Evolutionary conservation across 2,329 filamentous ascomycete genomes (phyloP), one percentile per base, ranked within the genome.

Genomic region (Coniochaeta pulveracea): DNA sequence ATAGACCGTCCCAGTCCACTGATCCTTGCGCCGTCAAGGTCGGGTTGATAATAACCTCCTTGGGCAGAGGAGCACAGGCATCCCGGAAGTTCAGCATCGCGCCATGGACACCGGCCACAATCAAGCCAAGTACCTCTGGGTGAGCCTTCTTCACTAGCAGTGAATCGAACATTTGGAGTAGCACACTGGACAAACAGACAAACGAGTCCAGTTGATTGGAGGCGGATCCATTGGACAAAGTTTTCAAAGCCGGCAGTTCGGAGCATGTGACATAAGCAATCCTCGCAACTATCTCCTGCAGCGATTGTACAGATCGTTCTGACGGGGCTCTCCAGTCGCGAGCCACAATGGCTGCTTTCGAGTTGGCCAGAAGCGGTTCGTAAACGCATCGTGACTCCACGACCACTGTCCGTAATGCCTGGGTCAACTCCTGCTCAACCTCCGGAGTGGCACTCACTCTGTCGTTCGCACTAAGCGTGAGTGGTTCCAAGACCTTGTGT

Each of bases 231-330:
- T n/a, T n/a, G n/a, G n/a, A n/a, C n/a, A n/a, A n/a, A n/a, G 8
- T 26, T 14, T 3, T 34, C 23, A 23, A 43, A 57, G 10, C 47
- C 37, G n/a, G 64, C 41, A 1, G 57, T 25, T 58, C 51, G 2
- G 64, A 68, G 44, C 64, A 69, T 18, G 64, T 64, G 30, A 73
- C 54, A 34, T 61, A 66, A 3, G 63, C 63, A 3, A 75, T 42
- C 2, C 64, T 55, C 8, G 57, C 54, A 4, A 65, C 52, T 3
- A 68, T 49, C 18, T 54, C 48, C n/a, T 46, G 44, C 7, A 60
- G 44, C 10, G 44, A 41, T 9, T 37, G 27, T 1, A 50, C 32
- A 2, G 43, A 43, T 19, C 46, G 42, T 16, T 37, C 23, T 0
- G 44, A 44, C 4, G 44, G 40, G 19, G 21, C 38, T n/a, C 26